Evolutionary conservation across 129 eudicot species (phyloP).

Genomic region (Flaveria brownii): DNA sequence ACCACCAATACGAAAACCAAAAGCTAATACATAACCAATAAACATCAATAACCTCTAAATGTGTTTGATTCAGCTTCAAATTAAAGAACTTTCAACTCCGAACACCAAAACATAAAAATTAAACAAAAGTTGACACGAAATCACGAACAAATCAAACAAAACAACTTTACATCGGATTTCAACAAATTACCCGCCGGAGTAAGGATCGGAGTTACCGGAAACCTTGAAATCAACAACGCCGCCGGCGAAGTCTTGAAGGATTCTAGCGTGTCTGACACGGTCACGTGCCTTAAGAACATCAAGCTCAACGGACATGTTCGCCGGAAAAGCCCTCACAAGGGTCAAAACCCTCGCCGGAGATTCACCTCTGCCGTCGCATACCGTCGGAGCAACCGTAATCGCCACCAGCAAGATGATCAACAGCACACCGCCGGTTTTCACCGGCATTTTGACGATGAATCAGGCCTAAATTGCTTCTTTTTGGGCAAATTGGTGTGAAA

Average conservation of each 20-base stretch:
- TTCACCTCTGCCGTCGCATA: constrained; percentile 33
- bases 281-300: constrained; percentile 59
- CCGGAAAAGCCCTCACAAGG: constrained; percentile 72
- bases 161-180: constrained; percentile 2
- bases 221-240: constrained; percentile 78
- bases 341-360: constrained; percentile 41
- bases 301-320: constrained; percentile 49
- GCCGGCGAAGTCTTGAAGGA: constrained; percentile 54
- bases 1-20: background rate
- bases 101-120: background rate
- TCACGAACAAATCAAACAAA: background rate
- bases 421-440: constrained; percentile 36
- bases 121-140: constrained; percentile 17
- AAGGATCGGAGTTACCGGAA: constrained; percentile 71
- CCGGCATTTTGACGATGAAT: constrained; percentile 32
- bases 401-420: constrained; percentile 32
- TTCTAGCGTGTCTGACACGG: constrained; percentile 58
- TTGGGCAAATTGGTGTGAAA: background rate
- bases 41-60: background rate
- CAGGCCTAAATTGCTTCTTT: constrained; percentile 9
- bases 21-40: background rate
- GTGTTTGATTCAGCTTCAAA: constrained; percentile 4
- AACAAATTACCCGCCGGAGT: constrained; percentile 60
- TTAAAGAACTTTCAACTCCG: background rate
- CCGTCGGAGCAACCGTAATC: constrained; percentile 25